Evolutionary conservation across 1,139 yeast species (phyloP), one percentile per base, ranked within the genome.

Genomic region (Nadsonia starkeyi-henricii): DNA sequence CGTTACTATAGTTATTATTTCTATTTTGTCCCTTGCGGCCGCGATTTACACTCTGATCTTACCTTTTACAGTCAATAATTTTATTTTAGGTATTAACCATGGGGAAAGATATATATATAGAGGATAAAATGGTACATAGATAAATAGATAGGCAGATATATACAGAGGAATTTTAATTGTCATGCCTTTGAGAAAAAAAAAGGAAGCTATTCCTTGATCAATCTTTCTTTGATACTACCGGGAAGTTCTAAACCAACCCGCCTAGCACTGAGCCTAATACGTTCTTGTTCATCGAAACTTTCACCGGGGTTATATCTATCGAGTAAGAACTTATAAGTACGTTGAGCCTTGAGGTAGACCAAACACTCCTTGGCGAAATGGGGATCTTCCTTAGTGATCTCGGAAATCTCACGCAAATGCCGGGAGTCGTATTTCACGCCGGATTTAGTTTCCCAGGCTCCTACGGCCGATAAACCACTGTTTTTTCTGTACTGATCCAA

Each of bases 241-340:
- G 85, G 85, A 17, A 79, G 67, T 50, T 75, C 75, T 49, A 89
- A 72, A 0, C 98, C 98, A 15, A 91, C 98, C 54, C 81, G 74
- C 51, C 80, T 74, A 3, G 97, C 98, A 2, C 95, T 81, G 59
- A 76, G 77, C 57, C 79, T 71, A 23, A 89, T 80, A 51, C 82
- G 79, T 53, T 89, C 96, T 50, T 75, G 77, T 58, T 84, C 95
- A 33, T 78, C 75, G 79, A 83, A 76, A 42, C 77, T 75, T 54
- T 84, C 72, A 1, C 95, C 95, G 1, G 95, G 91, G 59, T 89
- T 86, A 64, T 89, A 89, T 56, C 95, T 74, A 55, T 84, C 93
- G 47, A 89, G 70, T 49, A 91, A 72, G 54, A 82, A 91, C 52
- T 78, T 79, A 65, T 86, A 89, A 12, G 73, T 77, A 54, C 94